phyloP scores from a whole-genome alignment of 139 green algal genomes.

The Dunaliella sp. region DNA sequence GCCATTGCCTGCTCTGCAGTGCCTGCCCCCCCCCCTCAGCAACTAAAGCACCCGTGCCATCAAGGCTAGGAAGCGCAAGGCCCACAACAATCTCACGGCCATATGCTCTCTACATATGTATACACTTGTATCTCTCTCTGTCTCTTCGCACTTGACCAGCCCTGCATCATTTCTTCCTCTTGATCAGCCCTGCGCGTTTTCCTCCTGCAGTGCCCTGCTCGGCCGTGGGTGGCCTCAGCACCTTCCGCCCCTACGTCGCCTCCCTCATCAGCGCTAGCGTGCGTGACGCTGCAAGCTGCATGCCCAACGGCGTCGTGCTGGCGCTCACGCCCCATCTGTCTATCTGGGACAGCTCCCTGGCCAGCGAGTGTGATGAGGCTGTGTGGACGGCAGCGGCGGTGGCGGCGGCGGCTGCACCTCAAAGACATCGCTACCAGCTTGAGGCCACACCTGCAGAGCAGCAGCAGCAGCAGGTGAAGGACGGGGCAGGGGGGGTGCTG shows the following conservation, averaged over 20 bases:
- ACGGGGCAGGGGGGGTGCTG: neutral
- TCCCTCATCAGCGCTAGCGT: neutral
- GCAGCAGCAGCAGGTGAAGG: no score
- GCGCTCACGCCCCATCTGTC: slow-evolving; percentile 37
- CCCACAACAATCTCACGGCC: no score
- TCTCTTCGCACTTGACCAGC: no score
- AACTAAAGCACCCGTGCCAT: no score
- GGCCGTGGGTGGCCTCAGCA: neutral
- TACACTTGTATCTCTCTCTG: no score
- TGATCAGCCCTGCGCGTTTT: no score
- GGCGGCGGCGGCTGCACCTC: neutral
- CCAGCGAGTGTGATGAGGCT: neutral
- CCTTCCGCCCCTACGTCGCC: neutral
- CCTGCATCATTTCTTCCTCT: no score
- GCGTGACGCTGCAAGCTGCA: neutral
- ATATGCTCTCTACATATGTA: no score
- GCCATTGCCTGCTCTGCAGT: neutral
- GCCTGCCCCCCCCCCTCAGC: no score
- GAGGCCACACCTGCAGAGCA: no score
- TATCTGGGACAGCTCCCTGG: slow-evolving; percentile 23
- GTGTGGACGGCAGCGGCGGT: neutral
- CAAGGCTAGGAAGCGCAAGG: no score
- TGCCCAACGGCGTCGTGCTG: slow-evolving; percentile 19
- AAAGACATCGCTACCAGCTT: no score
- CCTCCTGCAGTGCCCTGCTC: neutral